phyloP scores from a whole-genome alignment of 768 basidiomycete genomes.

The Phanerochaete carnosa region DNA sequence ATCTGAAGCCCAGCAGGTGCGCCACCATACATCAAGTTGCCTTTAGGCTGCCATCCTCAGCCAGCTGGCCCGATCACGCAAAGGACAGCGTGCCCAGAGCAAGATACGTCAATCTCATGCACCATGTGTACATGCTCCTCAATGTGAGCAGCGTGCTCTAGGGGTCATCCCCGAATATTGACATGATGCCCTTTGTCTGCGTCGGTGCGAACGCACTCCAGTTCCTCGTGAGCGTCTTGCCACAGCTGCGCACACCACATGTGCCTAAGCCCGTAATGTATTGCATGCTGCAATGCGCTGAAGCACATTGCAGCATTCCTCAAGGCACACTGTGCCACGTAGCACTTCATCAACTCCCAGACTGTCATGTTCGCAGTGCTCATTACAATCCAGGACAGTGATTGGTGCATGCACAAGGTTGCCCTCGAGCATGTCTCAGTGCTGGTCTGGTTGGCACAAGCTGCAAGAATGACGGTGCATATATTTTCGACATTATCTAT shows the following conservation, averaged over 20 bases:
- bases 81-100: constrained; percentile 20
- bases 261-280: constrained; percentile 39
- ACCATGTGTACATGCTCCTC: constrained; percentile 61
- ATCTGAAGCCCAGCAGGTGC: constrained; percentile 59
- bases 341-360: constrained; percentile 71
- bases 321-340: constrained; percentile 57
- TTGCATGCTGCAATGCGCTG: constrained; percentile 66
- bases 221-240: constrained; percentile 79
- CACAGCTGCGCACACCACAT: constrained; percentile 10
- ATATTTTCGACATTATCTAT: constrained; percentile 73
- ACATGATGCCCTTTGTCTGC: constrained; percentile 62
- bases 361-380: constrained; percentile 70
- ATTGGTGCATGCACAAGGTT: constrained; percentile 41
- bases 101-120: constrained; percentile 56
- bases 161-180: constrained; percentile 51
- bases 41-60: constrained; percentile 58
- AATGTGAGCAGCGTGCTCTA: constrained; percentile 51
- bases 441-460: constrained; percentile 36
- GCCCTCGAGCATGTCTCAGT: constrained; percentile 55
- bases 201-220: constrained; percentile 69
- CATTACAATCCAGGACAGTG: constrained; percentile 50
- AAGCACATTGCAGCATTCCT: constrained; percentile 80
- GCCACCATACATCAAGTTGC: constrained; percentile 49
- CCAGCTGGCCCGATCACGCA: constrained; percentile 45
- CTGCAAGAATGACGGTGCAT: constrained; percentile 51